Evolutionary conservation across 2,329 filamentous ascomycete species (phyloP).

Genomic region (Nothomitra cinnamomea): DNA sequence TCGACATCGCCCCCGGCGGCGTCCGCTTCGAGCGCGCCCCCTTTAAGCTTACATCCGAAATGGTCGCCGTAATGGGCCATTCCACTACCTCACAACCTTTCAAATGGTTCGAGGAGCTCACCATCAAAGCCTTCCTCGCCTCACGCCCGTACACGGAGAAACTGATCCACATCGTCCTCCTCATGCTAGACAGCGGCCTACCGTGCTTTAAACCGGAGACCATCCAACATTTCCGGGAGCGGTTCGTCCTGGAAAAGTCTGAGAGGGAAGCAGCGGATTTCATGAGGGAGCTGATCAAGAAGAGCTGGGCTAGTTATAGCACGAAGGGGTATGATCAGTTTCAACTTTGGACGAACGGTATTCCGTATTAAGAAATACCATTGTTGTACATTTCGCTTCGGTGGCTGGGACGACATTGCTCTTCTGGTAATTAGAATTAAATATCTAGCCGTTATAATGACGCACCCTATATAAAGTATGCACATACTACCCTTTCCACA

Average conservation of each 20-base stretch:
- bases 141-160: constrained; percentile 75
- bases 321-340: constrained; percentile 97
- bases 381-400: too few relatives aligned
- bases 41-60: constrained; percentile 94
- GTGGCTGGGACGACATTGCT: too few relatives aligned
- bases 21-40: constrained; percentile 95
- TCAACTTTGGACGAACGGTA: constrained; percentile 91
- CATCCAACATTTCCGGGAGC: constrained; percentile 76
- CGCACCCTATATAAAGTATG: too few relatives aligned
- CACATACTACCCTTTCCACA: too few relatives aligned
- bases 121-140: constrained; percentile 87
- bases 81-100: constrained; percentile 67
- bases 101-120: constrained; percentile 91
- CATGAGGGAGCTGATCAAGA: constrained; percentile 76
- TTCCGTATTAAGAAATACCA: constrained; percentile 52
- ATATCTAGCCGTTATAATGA: too few relatives aligned
- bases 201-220: constrained; percentile 97
- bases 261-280: constrained; percentile 91
- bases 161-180: constrained; percentile 70
- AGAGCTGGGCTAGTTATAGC: constrained; percentile 77
- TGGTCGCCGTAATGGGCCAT: constrained; percentile 93
- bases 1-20: constrained; percentile 93
- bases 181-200: constrained; percentile 92
- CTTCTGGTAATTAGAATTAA: too few relatives aligned
- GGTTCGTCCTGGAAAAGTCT: constrained; percentile 81